Evolutionary conservation across 139 green algal species (phyloP).

Genomic region (Dunaliella sp.): DNA sequence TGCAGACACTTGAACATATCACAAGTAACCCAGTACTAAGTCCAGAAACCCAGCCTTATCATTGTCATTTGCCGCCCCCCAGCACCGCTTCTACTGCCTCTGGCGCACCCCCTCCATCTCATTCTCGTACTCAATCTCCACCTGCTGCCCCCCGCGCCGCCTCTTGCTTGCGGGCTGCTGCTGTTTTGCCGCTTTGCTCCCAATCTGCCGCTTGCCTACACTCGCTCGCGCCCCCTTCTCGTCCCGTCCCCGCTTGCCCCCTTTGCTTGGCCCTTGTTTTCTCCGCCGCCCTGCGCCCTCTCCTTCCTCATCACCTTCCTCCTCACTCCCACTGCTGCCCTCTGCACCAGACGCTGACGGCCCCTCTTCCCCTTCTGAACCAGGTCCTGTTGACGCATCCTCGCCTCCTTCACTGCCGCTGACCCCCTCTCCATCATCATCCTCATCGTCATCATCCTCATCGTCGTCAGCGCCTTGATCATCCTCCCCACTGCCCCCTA

Average conservation of each 20-base stretch:
- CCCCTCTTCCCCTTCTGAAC: slow-evolving; percentile 28
- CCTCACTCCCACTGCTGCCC: slow-evolving; percentile 26
- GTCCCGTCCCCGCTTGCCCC: not conserved
- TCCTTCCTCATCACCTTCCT: slow-evolving; percentile 17
- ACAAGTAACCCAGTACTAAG: no score
- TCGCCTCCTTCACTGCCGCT: no score
- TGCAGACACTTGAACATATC: no score
- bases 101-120: slow-evolving; percentile 57
- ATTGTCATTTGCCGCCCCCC: no score
- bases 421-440: no score
- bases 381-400: slow-evolving; percentile 30
- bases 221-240: not conserved
- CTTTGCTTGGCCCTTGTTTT: slow-evolving; percentile 8
- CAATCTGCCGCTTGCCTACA: not conserved
- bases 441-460: no score
- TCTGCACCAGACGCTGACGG: slow-evolving; percentile 37
- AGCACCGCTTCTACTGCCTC: slow-evolving; percentile 26
- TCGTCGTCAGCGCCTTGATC: no score
- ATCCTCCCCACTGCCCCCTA: no score
- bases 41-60: no score
- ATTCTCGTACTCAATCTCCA: slow-evolving; percentile 84
- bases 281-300: slow-evolving; percentile 2
- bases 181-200: slow-evolving; percentile 10
- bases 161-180: not conserved
- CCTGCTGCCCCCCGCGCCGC: not conserved